phyloP scores from a whole-genome alignment of 768 basidiomycete genomes.

The Guyanaporus albipodus region DNA sequence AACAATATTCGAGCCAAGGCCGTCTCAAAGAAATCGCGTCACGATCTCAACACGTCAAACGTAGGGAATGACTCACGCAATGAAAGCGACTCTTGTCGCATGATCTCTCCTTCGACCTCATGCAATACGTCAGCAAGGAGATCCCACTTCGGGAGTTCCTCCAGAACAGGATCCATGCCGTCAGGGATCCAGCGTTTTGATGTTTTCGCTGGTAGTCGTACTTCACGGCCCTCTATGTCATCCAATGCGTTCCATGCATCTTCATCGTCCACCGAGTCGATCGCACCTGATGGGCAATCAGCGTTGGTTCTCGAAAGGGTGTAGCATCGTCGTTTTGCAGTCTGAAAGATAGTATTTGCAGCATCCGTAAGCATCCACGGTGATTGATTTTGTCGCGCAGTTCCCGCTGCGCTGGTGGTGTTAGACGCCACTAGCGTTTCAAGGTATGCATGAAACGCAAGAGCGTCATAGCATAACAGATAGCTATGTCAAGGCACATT shows the following conservation, averaged over 20 bases:
- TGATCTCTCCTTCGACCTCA: slow-evolving; percentile 86
- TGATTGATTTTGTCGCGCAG: slow-evolving; percentile 61
- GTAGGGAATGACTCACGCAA: slow-evolving; percentile 10
- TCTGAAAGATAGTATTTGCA: slow-evolving; percentile 79
- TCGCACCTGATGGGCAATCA: slow-evolving; percentile 23
- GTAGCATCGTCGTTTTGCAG: slow-evolving; percentile 81
- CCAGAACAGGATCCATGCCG: slow-evolving; percentile 80
- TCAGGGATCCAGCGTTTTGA: slow-evolving; percentile 59
- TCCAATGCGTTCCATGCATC: slow-evolving; percentile 75
- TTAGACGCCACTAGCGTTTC: slow-evolving; percentile 78
- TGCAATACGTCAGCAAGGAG: slow-evolving; percentile 78
- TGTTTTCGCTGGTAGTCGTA: slow-evolving; percentile 3
- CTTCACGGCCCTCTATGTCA: slow-evolving; percentile 38
- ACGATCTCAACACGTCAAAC: not conserved
- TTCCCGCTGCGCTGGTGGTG: slow-evolving; percentile 46
- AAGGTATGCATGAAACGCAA: slow-evolving; percentile 88
- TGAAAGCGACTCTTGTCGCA: slow-evolving; percentile 49
- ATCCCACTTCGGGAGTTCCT: slow-evolving; percentile 95
- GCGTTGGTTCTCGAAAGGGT: slow-evolving; percentile 37
- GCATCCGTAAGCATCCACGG: slow-evolving; percentile 93
- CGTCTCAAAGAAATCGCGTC: slow-evolving; percentile 16
- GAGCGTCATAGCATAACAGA: slow-evolving; percentile 84
- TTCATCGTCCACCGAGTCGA: slow-evolving; percentile 53
- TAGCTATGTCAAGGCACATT: slow-evolving; percentile 35
- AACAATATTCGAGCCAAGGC: slow-evolving; percentile 65